phyloP scores from a whole-genome alignment of 139 green algal species.

The Pseudopediastrum boryanum region DNA sequence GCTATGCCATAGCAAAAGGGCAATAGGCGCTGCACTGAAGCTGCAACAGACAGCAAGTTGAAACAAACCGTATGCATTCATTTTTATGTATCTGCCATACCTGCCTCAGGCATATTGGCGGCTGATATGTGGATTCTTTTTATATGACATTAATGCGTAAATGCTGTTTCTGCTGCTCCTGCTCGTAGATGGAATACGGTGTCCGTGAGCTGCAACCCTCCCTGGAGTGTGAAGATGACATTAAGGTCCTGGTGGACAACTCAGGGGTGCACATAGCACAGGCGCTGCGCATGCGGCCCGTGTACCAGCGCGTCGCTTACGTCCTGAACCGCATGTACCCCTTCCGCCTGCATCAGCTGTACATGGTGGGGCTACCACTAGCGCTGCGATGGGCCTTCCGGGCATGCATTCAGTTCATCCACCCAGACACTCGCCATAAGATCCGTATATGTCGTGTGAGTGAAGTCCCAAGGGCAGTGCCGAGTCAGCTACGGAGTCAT shows the following conservation, averaged over 20 bases:
- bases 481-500: conserved; percentile 35
- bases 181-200: conserved; percentile 36
- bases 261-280: neutral
- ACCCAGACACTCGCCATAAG: conserved; percentile 30
- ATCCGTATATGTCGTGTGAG: conserved; percentile 26
- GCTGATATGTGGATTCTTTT: no score
- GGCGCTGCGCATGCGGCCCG: conserved; percentile 11
- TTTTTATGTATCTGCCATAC: no score
- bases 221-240: neutral
- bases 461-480: conserved; percentile 21
- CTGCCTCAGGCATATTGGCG: no score
- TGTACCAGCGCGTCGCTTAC: conserved; percentile 13
- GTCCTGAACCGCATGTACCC: conserved; percentile 36
- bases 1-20: no score
- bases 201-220: conserved; percentile 21
- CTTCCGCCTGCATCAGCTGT: conserved; percentile 33
- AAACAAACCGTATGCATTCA: no score
- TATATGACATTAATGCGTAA: neutral
- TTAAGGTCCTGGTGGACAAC: conserved; percentile 23
- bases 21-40: no score
- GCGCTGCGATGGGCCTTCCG: conserved; percentile 25
- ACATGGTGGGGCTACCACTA: conserved; percentile 37
- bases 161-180: neutral
- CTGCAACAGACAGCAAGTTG: no score
- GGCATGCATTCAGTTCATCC: conserved; percentile 24